Base-by-base conservation (phyloP, 345 rosid species). In the Rhodamnia rubescens region DNA sequence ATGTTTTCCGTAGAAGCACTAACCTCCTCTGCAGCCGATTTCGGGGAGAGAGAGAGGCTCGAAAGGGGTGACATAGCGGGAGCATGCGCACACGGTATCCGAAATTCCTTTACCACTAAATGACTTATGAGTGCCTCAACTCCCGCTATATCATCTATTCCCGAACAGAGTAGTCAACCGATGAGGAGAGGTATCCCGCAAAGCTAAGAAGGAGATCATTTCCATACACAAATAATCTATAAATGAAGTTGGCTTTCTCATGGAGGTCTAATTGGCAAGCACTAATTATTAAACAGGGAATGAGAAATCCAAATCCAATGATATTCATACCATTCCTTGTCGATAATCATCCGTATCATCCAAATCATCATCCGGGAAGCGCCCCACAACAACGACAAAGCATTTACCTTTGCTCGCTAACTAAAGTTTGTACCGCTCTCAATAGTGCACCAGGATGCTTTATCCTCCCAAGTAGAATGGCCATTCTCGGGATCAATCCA, bases 1-100 rank as follows among this genome's bases (percentile, higher is more conserved):
- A 54, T 29, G 64, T 51, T 82, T 52, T 83, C 75, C 16, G 6
- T 42, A 82, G 26, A 44, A 59, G 82, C 82, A 89, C 92, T 87
- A 82, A 92, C 94, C 96, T 93, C 96, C 91, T 93, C 96, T 20
- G 94, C 93, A 82, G 96, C 93, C 50, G 96, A 92, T 88, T 91
- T 93, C 36, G 96, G 96, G 87, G 92, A 86, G 52, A 93, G 91
- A 83, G 78, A 84, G 74, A 42, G 56, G 74, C 89, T 86, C 86
- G 93, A 90, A 56, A 91, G 85, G 42, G 94, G 92, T 18, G 59
- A 85, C 85, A 91, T 81, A 82, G 94, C 94, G 50, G 96, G 96
- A 75, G 96, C 96, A 89, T 93, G 94, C 16, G 94, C 96, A 88
- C 96, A 92, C 44, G 96, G 94, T 86, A 92, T 92, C 88, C 87